These are phyloP conservation scores for Fusarium sp. DNA, from an alignment of 2,329 filamentous ascomycete genomes.

Conservation along the genomic window DNA sequence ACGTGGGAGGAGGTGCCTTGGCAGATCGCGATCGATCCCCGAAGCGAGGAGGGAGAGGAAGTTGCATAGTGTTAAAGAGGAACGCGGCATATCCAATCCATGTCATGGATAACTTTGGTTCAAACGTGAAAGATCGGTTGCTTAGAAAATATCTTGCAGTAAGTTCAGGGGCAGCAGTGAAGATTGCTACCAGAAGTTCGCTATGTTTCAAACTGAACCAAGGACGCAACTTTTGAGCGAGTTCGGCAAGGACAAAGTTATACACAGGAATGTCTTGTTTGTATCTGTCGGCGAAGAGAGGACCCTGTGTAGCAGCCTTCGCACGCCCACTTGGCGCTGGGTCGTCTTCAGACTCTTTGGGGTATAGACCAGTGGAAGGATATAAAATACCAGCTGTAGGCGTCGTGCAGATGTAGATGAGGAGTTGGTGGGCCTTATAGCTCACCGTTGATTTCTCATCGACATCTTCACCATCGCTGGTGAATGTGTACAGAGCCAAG, in stretches of 20 bases:
- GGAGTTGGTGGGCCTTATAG: constrained; percentile 77
- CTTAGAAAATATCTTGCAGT: constrained; percentile 87
- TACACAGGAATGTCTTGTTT: constrained; percentile 74
- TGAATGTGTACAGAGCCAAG: constrained; percentile 73
- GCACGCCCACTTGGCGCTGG: constrained; percentile 45
- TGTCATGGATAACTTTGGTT: constrained; percentile 89
- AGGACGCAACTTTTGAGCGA: constrained; percentile 81
- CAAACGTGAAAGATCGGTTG: constrained; percentile 83
- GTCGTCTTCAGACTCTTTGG: constrained; percentile 70
- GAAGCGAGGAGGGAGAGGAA: constrained; percentile 77
- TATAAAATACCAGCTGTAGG: constrained; percentile 78
- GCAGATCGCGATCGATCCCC: constrained; percentile 69
- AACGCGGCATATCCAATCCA: constrained; percentile 96
- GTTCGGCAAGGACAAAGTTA: constrained; percentile 81
- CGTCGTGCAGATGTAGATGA: constrained; percentile 79
- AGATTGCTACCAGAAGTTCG: constrained; percentile 82
- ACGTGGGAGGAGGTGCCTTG: constrained; percentile 79
- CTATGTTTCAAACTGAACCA: constrained; percentile 84
- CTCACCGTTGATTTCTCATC: constrained; percentile 64
- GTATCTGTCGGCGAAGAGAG: constrained; percentile 76
- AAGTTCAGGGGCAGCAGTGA: constrained; percentile 83
- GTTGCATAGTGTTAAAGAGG: constrained; percentile 80
- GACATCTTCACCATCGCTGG: constrained; percentile 55
- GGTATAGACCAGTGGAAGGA: constrained; percentile 85
- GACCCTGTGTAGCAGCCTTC: constrained; percentile 67